Percentiles rank a stretch among this genome's conserved stretches.
phyloP scores from a whole-genome alignment of 2,329 filamentous ascomycete genomes.

The Pseudogymnoascus sp. region DNA sequence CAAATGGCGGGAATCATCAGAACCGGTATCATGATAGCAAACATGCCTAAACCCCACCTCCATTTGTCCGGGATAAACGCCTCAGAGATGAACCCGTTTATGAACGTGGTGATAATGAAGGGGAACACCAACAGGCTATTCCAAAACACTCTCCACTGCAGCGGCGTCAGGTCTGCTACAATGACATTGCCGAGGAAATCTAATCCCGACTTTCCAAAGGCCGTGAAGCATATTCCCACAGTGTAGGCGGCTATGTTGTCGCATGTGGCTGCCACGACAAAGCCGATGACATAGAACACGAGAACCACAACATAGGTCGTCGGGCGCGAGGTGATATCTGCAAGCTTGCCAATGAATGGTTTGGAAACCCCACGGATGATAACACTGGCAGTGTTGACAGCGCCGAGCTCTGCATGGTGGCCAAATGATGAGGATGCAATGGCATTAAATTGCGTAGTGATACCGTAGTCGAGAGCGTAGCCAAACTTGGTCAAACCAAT shows the following conservation, averaged over 20 bases:
- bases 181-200: not conserved
- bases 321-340: conserved; percentile 21
- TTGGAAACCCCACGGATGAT: not conserved
- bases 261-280: conserved; percentile 21
- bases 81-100: conserved; percentile 36
- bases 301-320: conserved; percentile 35
- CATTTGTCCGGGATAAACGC: conserved; percentile 30
- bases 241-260: not conserved
- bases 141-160: not conserved
- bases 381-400: not conserved
- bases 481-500: not conserved
- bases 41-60: conserved; percentile 25
- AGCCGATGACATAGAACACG: conserved; percentile 34
- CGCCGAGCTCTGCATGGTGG: not conserved
- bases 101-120: not conserved
- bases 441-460: not conserved
- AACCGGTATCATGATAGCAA: conserved; percentile 24
- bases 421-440: not conserved
- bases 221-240: not conserved
- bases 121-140: not conserved
- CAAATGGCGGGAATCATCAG: conserved; percentile 22
- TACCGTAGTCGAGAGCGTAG: not conserved
- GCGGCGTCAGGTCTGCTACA: not conserved
- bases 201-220: not conserved
- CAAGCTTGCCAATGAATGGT: conserved; percentile 28